phyloP scores from a whole-genome alignment of 495 filamentous ascomycete genomes.

The Neurospora terricola region DNA sequence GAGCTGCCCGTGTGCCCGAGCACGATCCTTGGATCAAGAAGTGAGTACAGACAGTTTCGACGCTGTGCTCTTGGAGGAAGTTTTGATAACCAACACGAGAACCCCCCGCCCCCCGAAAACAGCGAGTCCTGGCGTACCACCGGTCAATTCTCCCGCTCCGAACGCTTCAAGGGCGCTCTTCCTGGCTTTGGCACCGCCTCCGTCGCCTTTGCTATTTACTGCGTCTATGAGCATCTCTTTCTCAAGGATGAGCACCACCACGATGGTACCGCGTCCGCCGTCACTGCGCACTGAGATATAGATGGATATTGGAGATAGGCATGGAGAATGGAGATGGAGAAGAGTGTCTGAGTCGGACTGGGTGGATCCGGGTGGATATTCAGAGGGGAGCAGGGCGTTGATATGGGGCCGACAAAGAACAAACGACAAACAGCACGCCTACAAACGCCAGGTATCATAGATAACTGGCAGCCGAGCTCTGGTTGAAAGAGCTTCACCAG shows the following conservation, averaged over 20 bases:
- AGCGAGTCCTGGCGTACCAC: constrained; percentile 92
- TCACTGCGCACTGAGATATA: not conserved
- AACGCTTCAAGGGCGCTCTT: constrained; percentile 76
- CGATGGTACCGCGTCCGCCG: constrained; percentile 12
- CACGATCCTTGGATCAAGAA: constrained; percentile 82
- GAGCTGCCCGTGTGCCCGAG: constrained; percentile 51
- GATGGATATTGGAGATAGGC: no score
- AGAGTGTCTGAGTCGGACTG: not conserved
- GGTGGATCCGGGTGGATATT: constrained; percentile 1
- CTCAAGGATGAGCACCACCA: constrained; percentile 62
- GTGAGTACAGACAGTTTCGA: constrained; percentile 34
- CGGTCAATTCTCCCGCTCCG: constrained; percentile 76
- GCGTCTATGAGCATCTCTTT: constrained; percentile 80
- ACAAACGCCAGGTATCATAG: not conserved
- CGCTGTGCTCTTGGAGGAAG: constrained; percentile 1
- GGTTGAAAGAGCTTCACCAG: not conserved
- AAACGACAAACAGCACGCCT: not conserved
- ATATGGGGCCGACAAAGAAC: not conserved
- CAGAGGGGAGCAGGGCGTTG: not conserved
- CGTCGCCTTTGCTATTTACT: constrained; percentile 83
- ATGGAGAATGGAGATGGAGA: not conserved
- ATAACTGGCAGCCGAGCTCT: not conserved
- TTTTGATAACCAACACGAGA: constrained; percentile 1
- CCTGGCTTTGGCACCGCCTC: constrained; percentile 87
- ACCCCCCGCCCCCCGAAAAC: not conserved